Conservation (phyloP, 257 asterid genomes). For the Solanum appendiculatum region DNA sequence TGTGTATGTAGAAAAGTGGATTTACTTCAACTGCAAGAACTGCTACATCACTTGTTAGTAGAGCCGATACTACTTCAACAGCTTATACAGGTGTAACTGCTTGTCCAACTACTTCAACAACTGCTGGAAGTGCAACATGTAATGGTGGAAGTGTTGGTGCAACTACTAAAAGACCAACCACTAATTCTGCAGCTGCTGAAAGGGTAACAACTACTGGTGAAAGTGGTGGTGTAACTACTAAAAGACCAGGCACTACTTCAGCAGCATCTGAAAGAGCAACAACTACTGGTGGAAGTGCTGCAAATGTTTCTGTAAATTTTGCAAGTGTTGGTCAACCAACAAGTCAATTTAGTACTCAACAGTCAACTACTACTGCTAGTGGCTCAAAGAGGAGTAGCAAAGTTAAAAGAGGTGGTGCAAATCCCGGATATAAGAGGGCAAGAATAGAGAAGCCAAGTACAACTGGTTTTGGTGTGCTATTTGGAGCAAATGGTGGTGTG, state of each 20-base stretch:
- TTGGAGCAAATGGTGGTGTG: not conserved
- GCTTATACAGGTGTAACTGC: not conserved
- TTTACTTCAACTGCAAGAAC: not conserved
- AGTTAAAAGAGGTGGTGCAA: not conserved
- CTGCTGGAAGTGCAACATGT: not conserved
- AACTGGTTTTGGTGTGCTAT: not conserved
- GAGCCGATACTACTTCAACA: not conserved
- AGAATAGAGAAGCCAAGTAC: not conserved
- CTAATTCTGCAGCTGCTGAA: not conserved
- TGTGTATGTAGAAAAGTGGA: not conserved
- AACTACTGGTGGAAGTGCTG: not conserved
- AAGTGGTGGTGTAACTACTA: not conserved
- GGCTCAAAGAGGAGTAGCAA: not conserved
- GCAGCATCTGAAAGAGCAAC: not conserved
- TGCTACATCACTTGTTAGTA: too few relatives aligned
- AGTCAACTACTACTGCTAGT: not conserved
- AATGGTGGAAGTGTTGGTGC: not conserved
- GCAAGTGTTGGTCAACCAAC: not conserved
- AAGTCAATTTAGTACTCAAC: not conserved
- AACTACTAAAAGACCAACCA: not conserved
- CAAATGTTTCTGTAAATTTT: not conserved
- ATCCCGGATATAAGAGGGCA: not conserved
- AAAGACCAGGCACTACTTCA: not conserved
- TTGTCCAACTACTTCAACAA: too few relatives aligned
- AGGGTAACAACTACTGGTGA: not conserved